Evolutionary conservation across 2,329 filamentous ascomycete genomes (phyloP).

Genomic region (Kalmusia sp.): DNA sequence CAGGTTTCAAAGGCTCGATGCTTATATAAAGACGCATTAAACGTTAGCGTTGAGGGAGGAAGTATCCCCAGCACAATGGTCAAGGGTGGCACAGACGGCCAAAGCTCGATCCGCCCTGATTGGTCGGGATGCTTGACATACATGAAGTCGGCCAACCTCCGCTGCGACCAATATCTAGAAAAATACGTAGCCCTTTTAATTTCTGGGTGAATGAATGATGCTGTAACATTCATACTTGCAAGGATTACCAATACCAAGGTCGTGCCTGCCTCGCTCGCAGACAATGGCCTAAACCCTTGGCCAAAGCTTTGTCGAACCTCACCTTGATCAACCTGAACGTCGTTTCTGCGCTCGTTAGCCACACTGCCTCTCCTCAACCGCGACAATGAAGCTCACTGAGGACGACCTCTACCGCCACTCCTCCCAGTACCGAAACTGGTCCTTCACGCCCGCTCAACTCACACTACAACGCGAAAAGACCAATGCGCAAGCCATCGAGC

Average conservation of each 20-base stretch:
- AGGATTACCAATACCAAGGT: too few relatives aligned
- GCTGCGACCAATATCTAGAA: neutral
- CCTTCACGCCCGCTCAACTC: conserved; percentile 79
- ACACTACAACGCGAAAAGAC: conserved; percentile 76
- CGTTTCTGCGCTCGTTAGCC: neutral
- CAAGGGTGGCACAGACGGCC: neutral
- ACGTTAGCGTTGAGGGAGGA: neutral
- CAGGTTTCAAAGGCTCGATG: neutral
- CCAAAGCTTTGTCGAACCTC: conserved; percentile 14
- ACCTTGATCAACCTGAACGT: neutral
- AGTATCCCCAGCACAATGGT: neutral
- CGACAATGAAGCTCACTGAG: conserved; percentile 69
- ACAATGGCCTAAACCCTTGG: conserved; percentile 11
- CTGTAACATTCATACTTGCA: too few relatives aligned
- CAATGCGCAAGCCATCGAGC: conserved; percentile 78
- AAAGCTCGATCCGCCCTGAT: neutral
- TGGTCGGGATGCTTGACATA: conserved; percentile 2
- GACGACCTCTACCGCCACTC: conserved; percentile 90
- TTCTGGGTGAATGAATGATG: too few relatives aligned
- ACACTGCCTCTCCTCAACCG: conserved; percentile 8
- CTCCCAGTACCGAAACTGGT: conserved; percentile 92
- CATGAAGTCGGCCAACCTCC: neutral
- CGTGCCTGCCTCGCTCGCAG: too few relatives aligned
- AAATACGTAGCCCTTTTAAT: too few relatives aligned
- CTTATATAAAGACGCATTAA: neutral